A percentile compares a stretch with the other conserved stretches of the same genome.
Evolutionary conservation across 768 basidiomycete genomes (phyloP).

Genomic region (Heimioporus sp.): DNA sequence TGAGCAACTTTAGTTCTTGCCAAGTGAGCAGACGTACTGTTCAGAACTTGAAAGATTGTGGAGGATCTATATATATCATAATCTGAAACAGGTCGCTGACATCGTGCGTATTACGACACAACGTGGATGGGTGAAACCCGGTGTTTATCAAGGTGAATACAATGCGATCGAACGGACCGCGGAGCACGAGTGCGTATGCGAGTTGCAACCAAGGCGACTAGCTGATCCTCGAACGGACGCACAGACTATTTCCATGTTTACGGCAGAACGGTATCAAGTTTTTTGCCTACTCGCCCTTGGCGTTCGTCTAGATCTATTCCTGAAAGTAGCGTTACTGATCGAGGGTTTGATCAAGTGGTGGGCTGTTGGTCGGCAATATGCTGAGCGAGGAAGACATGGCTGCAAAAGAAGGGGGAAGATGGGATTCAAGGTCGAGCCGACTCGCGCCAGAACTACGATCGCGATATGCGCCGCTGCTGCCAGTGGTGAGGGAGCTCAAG

Average conservation of each 20-base stretch:
- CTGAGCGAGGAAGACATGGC: slow-evolving; percentile 10
- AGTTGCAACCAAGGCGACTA: not conserved
- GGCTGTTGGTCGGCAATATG: slow-evolving; percentile 13
- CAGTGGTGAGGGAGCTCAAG: slow-evolving; percentile 12
- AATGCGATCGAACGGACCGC: slow-evolving; percentile 42
- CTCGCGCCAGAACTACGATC: slow-evolving; percentile 7
- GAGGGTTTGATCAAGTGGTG: slow-evolving; percentile 2
- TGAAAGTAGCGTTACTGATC: not conserved
- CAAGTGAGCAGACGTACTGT: slow-evolving; percentile 22
- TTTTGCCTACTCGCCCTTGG: slow-evolving; percentile 24
- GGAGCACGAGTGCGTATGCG: slow-evolving; percentile 31
- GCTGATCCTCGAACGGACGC: not conserved
- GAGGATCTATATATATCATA: not conserved
- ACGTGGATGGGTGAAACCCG: slow-evolving; percentile 48
- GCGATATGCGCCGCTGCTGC: slow-evolving; percentile 11
- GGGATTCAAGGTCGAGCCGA: slow-evolving; percentile 13
- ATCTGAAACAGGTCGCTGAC: slow-evolving; percentile 38
- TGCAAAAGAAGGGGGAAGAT: slow-evolving; percentile 8
- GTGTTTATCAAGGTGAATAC: slow-evolving; percentile 48
- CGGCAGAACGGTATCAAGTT: slow-evolving; percentile 41
- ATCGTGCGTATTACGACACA: slow-evolving; percentile 41
- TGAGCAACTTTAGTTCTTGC: slow-evolving; percentile 28
- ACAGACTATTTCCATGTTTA: slow-evolving; percentile 39
- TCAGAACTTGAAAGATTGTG: not conserved
- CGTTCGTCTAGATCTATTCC: not conserved